A percentile compares a stretch with the other conserved stretches of the same genome.
These are phyloP conservation scores for Kwoniella shandongensis DNA, from an alignment of 768 basidiomycete species.

Conservation along the genomic window DNA sequence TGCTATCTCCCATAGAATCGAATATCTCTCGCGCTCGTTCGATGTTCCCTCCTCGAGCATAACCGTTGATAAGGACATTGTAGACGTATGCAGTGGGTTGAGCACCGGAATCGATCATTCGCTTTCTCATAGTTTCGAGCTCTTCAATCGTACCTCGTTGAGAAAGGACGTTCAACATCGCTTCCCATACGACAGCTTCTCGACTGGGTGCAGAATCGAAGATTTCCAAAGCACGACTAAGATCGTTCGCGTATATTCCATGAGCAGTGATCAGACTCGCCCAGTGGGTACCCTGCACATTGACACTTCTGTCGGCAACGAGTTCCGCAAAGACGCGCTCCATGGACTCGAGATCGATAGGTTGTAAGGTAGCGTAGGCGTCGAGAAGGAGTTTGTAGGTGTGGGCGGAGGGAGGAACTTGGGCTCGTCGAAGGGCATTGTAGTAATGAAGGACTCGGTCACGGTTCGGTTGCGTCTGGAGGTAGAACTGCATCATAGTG, in stretches of 20 bases:
- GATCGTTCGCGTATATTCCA: constrained; percentile 74
- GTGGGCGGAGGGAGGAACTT: constrained; percentile 76
- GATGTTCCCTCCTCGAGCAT: constrained; percentile 68
- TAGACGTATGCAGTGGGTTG: constrained; percentile 95
- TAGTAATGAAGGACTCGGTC: constrained; percentile 74
- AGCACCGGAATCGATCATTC: constrained; percentile 65
- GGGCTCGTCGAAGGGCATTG: constrained; percentile 62
- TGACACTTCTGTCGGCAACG: constrained; percentile 57
- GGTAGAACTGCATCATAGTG: constrained; percentile 92
- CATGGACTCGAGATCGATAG: constrained; percentile 71
- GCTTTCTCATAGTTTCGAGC: constrained; percentile 65
- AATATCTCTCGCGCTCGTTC: constrained; percentile 74
- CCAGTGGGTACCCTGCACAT: constrained; percentile 67
- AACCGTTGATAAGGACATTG: constrained; percentile 76
- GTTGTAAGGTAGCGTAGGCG: constrained; percentile 79
- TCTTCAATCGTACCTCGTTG: constrained; percentile 76
- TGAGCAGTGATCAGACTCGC: constrained; percentile 85
- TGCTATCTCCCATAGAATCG: constrained; percentile 74
- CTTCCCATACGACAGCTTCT: constrained; percentile 86
- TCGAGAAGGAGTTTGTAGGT: constrained; percentile 97
- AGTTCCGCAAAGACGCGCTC: constrained; percentile 68
- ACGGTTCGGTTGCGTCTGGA: constrained; percentile 83
- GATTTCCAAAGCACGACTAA: constrained; percentile 69
- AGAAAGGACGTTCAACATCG: constrained; percentile 81
- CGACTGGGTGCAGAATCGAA: constrained; percentile 67